Conservation (phyloP, 768 basidiomycete species). For the Amyloporia xantha region DNA sequence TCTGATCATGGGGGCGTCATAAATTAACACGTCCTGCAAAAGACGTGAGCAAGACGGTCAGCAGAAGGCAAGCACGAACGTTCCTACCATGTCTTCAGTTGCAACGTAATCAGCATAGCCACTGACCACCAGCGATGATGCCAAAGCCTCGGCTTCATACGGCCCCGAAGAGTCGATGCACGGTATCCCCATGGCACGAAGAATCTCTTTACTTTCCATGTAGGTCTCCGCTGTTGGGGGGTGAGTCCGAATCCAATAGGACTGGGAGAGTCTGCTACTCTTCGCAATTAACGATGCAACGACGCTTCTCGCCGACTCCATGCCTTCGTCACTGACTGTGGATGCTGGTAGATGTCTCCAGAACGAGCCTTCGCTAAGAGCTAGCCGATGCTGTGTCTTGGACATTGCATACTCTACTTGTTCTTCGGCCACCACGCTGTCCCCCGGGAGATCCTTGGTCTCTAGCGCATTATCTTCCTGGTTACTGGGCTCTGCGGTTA, state of each 20-base stretch:
- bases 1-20: slow-evolving; percentile 76
- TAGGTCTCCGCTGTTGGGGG: slow-evolving; percentile 64
- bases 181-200: slow-evolving; percentile 78
- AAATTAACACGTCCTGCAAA: slow-evolving; percentile 69
- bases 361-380: slow-evolving; percentile 51
- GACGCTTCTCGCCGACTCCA: slow-evolving; percentile 16
- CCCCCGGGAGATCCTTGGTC: neutral
- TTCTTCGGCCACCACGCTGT: slow-evolving; percentile 22
- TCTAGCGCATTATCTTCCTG: too few relatives aligned
- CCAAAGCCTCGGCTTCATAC: slow-evolving; percentile 83
- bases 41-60: slow-evolving; percentile 5
- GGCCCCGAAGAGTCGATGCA: slow-evolving; percentile 62
- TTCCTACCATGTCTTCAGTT: slow-evolving; percentile 78
- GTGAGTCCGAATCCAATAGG: slow-evolving; percentile 56
- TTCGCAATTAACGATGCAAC: slow-evolving; percentile 34
- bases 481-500: too few relatives aligned
- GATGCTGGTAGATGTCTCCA: slow-evolving; percentile 41
- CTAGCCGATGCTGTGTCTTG: slow-evolving; percentile 54
- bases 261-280: slow-evolving; percentile 53
- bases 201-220: slow-evolving; percentile 58
- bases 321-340: slow-evolving; percentile 16
- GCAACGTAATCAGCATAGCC: slow-evolving; percentile 84
- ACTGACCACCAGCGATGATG: slow-evolving; percentile 64
- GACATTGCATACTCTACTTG: slow-evolving; percentile 46
- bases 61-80: neutral